Base-by-base conservation (phyloP, 805 yeast genomes). In the Candida morakotiae region DNA sequence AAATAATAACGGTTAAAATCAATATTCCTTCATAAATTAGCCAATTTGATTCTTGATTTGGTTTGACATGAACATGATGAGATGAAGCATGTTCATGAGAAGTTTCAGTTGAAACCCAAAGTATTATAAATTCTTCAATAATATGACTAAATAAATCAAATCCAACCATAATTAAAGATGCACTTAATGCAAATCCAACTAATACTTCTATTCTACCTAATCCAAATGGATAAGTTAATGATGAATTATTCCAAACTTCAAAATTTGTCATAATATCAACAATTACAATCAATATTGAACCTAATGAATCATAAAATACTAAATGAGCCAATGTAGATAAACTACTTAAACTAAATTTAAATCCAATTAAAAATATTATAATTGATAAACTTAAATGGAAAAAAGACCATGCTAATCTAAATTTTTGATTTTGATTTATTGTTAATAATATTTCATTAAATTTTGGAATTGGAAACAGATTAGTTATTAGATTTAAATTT, bases 171-270 rank as follows among this genome's bases (percentile, higher is more conserved):
- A 89, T 68, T 43, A 91, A 71, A 1, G 95, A 82, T 1, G 91
- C 81, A 11, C 93, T 79, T 29, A 88, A 66, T 0, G 94, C 95
- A 64, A 89, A 89, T 2, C 95, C 94, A 31, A 84, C 79, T 13
- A 91, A 62, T 0, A 91, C 94, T 53, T 91, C 96, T 11, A 86
- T 71, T 41, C 98, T 70, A n/a, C 94, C 95, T 18, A 91, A 65
- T 0, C 98, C 98, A 67, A 91, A 91, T 0, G 98, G 98, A 46
- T 79, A 84, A 10, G 81, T 79, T 22, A 93, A 67, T 1, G 95
- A 84, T 5, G 89, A 76, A 39, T 75, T 77, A 45, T 76, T 79
- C 96, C 98, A 93, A 5, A 84, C 94, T 45, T 87, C 94, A 59
- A 91, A 91, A 53, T 89, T 93, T n/a, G 87, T 74, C 75, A 91